Evolutionary conservation across 345 rosid species (phyloP), one percentile per base, ranked within the genome.

Genomic region (Eucalyptus decipiens): DNA sequence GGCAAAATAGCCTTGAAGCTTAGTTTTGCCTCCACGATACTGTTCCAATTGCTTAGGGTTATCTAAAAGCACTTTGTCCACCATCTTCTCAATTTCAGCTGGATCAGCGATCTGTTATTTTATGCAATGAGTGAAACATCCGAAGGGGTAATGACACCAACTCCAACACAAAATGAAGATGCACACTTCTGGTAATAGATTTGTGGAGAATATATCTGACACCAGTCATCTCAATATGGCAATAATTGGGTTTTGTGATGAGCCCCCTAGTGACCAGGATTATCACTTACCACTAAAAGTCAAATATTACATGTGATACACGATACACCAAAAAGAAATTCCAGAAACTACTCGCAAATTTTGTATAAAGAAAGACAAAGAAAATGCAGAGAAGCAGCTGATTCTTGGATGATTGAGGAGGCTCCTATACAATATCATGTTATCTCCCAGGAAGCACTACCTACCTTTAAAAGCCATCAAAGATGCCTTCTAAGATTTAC

Each of bases 41-140:
- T 95, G 98, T 93, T 94, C 95, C 56, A 97, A 94, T 93, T 97
- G 99, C 94, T 96, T 97, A 19, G 96, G 98, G 89, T 94, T 96
- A 89, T 95, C 98, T 1, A 93, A 89, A 80, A 97, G 87, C 91
- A 96, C 96, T 90, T 95, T 95, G 65, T 95, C 93, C 58, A 97
- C 93, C 95, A 96, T 94, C 92, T 96, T 94, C 92, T 94, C 98
- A 24, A 97, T 97, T 92, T 96, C 99, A 52, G 88, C 91, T 87
- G 97, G 97, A 95, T 97, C 98, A 4, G 89, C 89, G 89, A 97
- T 95, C 99, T 97, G 94, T 91, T 89, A 88, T 52, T 58, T 13
- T 24, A 85, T 58, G 37, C 43, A 48, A 16, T 30, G 11, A 89
- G 83, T 43, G 51, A 80, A 88, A 60, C 87, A 81, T 54, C 47